Evolutionary conservation across 495 filamentous ascomycete species (phyloP).

Genomic region (Lasiosphaeria miniovina): DNA sequence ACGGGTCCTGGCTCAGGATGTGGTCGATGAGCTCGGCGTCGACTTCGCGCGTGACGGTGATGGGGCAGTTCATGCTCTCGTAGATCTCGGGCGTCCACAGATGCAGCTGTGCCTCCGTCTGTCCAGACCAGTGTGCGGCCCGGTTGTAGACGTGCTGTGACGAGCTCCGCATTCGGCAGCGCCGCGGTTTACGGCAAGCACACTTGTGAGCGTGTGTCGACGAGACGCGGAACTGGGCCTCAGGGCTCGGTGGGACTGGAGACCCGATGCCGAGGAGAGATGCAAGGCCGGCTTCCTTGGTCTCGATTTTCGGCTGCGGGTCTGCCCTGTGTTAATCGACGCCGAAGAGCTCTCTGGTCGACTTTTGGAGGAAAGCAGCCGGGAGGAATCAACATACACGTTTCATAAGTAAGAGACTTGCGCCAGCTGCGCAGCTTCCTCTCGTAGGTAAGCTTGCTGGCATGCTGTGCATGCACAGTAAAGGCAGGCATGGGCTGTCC

Average conservation of each 20-base stretch:
- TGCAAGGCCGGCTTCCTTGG: neutral
- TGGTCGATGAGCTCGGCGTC: constrained; percentile 17
- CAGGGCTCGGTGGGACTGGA: neutral
- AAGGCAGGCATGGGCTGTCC: constrained; percentile 15
- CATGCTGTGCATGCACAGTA: constrained; percentile 21
- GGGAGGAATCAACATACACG: constrained; percentile 6
- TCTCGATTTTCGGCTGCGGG: constrained; percentile 7
- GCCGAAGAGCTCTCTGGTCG: neutral
- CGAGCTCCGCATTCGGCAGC: constrained; percentile 14
- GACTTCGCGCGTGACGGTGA: constrained; percentile 22
- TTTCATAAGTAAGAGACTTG: constrained; percentile 22
- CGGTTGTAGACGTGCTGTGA: constrained; percentile 16
- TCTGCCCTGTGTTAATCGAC: neutral
- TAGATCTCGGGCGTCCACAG: constrained; percentile 30
- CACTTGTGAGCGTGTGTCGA: constrained; percentile 15
- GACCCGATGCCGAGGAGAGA: constrained; percentile 5
- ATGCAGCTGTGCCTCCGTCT: constrained; percentile 26
- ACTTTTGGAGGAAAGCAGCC: neutral
- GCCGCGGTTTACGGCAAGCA: constrained; percentile 10
- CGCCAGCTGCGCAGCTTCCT: constrained; percentile 24
- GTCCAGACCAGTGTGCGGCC: constrained; percentile 23
- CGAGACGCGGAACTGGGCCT: constrained; percentile 14
- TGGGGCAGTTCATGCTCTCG: constrained; percentile 21
- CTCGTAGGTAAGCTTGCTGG: constrained; percentile 24
- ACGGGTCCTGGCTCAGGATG: constrained; percentile 8